A percentile compares a stretch with the other conserved stretches of the same genome.
phyloP scores from a whole-genome alignment of 2,329 filamentous ascomycete species.

The Lasiodiplodia hormozganensis region DNA sequence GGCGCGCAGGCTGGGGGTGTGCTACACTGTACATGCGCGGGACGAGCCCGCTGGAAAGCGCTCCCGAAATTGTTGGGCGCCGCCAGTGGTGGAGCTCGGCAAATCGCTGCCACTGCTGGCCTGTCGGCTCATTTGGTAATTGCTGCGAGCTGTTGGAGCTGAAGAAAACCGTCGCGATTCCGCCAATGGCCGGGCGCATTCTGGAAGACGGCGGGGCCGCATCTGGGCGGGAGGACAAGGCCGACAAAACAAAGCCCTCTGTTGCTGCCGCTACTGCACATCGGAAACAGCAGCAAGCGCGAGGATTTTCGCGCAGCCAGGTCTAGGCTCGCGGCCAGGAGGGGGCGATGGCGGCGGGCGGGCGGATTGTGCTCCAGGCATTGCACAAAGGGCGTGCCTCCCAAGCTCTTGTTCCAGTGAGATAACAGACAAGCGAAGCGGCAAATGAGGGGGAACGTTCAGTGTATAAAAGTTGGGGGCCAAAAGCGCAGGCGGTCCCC shows the following conservation, averaged over 20 bases:
- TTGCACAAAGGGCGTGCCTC: slow-evolving; percentile 19
- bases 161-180: slow-evolving; percentile 5
- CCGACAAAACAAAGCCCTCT: slow-evolving; percentile 22
- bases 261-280: slow-evolving; percentile 22
- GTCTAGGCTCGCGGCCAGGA: slow-evolving; percentile 16
- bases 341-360: background rate
- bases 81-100: slow-evolving; percentile 14
- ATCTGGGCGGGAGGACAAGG: slow-evolving; percentile 20
- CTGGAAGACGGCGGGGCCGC: slow-evolving; percentile 8
- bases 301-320: slow-evolving; percentile 22
- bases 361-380: slow-evolving; percentile 4
- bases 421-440: slow-evolving; percentile 18
- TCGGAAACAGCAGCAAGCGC: slow-evolving; percentile 22
- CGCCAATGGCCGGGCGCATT: slow-evolving; percentile 15
- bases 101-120: slow-evolving; percentile 12
- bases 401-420: slow-evolving; percentile 21
- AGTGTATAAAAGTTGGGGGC: slow-evolving; percentile 24
- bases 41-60: background rate
- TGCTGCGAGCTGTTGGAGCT: slow-evolving; percentile 13
- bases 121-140: slow-evolving; percentile 4
- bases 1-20: slow-evolving; percentile 19
- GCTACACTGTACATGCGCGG: slow-evolving; percentile 9
- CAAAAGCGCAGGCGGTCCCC: slow-evolving; percentile 11
- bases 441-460: slow-evolving; percentile 13
- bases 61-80: slow-evolving; percentile 14